Conservation (phyloP, 2,329 filamentous ascomycete genomes). For the Fusarium xylarioides region DNA sequence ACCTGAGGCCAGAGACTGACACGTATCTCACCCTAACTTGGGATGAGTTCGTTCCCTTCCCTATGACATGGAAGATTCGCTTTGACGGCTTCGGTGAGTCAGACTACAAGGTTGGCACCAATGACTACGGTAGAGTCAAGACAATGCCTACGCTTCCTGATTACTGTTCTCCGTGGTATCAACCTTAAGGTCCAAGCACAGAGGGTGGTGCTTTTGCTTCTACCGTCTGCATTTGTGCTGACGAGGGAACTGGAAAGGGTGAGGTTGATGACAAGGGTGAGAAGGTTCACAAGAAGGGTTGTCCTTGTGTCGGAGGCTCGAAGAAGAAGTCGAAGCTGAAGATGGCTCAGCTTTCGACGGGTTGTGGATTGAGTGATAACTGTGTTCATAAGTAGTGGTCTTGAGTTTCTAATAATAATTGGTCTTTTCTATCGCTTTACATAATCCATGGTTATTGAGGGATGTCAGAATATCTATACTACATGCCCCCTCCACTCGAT, state of each 20-base stretch:
- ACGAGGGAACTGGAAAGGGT: not conserved
- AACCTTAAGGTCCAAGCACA: not conserved
- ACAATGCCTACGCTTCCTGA: not conserved
- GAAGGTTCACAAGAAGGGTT: not conserved
- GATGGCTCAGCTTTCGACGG: not conserved
- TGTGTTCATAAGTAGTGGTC: not conserved
- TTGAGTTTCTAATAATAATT: not conserved
- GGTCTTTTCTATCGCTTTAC: accelerated
- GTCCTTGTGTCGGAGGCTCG: not conserved
- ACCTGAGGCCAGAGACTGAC: not conserved
- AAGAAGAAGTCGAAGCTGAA: not conserved
- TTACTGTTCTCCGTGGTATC: conserved; percentile 2
- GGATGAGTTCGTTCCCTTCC: conserved; percentile 8
- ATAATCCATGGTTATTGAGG: accelerated
- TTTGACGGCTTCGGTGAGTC: not conserved
- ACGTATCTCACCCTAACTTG: not conserved
- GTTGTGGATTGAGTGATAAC: not conserved
- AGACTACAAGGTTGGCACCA: not conserved
- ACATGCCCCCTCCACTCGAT: too few relatives aligned
- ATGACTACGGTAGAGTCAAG: not conserved
- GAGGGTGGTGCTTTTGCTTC: not conserved
- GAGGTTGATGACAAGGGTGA: not conserved
- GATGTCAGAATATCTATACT: too few relatives aligned
- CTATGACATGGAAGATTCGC: conserved; percentile 9
- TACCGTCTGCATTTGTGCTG: not conserved